phyloP scores from a whole-genome alignment of 306 rosid species.

The Sphenostylis stenocarpa region DNA sequence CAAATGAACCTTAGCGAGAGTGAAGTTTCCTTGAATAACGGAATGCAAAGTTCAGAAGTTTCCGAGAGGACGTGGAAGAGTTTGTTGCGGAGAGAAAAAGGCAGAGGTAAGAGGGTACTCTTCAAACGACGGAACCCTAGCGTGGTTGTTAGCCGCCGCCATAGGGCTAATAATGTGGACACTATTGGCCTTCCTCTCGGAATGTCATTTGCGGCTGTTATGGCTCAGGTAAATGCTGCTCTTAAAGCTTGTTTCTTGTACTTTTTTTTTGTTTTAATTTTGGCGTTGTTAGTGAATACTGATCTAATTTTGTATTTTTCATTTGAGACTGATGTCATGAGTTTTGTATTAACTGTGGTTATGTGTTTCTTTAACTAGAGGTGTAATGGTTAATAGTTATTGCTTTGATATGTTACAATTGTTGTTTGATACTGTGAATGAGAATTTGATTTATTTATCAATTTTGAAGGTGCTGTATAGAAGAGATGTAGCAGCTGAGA shows the following conservation, averaged over 20 bases:
- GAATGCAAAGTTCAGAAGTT: slow-evolving; percentile 20
- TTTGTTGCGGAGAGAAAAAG: slow-evolving; percentile 27
- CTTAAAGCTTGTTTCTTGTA: not conserved
- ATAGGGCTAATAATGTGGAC: slow-evolving; percentile 39
- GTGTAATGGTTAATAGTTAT: not conserved
- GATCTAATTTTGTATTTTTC: not conserved
- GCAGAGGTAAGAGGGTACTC: slow-evolving; percentile 25
- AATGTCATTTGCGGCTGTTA: slow-evolving; percentile 83
- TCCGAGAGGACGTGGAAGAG: slow-evolving; percentile 44
- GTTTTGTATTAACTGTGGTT: not conserved
- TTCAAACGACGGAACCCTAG: slow-evolving; percentile 65
- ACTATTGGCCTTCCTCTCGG: slow-evolving; percentile 75
- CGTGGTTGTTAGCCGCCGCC: slow-evolving; percentile 49
- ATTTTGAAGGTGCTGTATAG: slow-evolving; percentile 61
- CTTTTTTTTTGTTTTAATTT: not conserved
- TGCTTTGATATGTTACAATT: not conserved
- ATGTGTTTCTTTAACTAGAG: not conserved
- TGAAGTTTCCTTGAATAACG: slow-evolving; percentile 19
- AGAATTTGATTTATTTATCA: not conserved
- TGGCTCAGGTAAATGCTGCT: slow-evolving; percentile 59
- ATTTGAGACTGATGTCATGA: not conserved
- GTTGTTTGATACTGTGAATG: not conserved
- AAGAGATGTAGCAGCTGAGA: slow-evolving; percentile 47
- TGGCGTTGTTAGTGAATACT: not conserved
- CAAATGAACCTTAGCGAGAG: not conserved